A percentile compares a stretch with the other conserved stretches of the same genome.
These are phyloP conservation scores for Fistulifera pelliculosa DNA, from an alignment of 108 stramenopile genomes.

Conservation along the genomic window DNA sequence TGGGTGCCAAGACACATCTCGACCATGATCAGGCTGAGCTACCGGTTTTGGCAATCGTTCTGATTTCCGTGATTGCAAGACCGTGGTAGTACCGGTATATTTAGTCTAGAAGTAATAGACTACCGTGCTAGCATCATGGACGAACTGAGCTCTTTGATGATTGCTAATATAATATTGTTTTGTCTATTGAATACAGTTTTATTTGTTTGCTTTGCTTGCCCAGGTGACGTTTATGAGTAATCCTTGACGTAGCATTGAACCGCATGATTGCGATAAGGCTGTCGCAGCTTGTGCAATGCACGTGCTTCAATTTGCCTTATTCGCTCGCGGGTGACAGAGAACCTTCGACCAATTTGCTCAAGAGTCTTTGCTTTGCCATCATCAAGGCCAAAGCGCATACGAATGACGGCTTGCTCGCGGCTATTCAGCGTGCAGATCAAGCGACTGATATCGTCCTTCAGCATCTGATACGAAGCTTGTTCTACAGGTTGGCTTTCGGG, in stretches of 20 bases:
- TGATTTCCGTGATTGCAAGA: too few relatives aligned
- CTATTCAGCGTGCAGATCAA: slow-evolving; percentile 83
- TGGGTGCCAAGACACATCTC: too few relatives aligned
- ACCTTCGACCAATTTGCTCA: slow-evolving; percentile 84
- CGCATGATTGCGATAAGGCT: slow-evolving; percentile 83
- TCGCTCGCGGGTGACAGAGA: slow-evolving; percentile 85
- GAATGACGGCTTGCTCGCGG: slow-evolving; percentile 87
- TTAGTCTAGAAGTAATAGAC: too few relatives aligned
- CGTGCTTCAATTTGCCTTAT: slow-evolving; percentile 94
- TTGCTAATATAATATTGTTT: too few relatives aligned
- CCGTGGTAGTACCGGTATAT: too few relatives aligned
- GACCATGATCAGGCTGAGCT: too few relatives aligned
- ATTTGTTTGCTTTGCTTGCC: background rate
- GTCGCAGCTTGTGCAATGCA: slow-evolving; percentile 92
- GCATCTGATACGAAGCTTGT: slow-evolving; percentile 67
- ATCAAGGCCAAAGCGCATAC: slow-evolving; percentile 92
- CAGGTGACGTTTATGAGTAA: slow-evolving; percentile 21
- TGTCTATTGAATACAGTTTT: too few relatives aligned
- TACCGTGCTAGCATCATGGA: too few relatives aligned
- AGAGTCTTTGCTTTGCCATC: slow-evolving; percentile 86
- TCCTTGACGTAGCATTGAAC: slow-evolving; percentile 82
- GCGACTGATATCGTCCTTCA: slow-evolving; percentile 72
- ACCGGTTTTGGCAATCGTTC: too few relatives aligned
- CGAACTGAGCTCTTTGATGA: too few relatives aligned
- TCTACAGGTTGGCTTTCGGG: slow-evolving; percentile 76